Evolutionary conservation across 495 filamentous ascomycete genomes (phyloP), one percentile per base, ranked within the genome.

Genomic region (Jackrogersella minutella): DNA sequence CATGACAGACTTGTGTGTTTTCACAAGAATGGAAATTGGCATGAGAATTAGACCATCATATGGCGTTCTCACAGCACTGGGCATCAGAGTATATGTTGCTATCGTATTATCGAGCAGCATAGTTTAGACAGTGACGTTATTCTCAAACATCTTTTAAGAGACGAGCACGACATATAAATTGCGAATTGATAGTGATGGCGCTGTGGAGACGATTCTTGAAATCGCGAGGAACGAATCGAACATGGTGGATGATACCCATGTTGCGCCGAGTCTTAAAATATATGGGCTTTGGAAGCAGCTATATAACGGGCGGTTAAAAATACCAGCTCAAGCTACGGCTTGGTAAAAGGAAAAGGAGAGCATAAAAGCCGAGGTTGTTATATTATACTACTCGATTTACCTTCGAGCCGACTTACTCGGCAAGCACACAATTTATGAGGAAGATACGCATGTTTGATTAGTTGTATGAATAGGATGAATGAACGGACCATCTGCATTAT

Each of bases 381-480:
- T 8, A 40, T 8, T 40, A 17, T 16, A 40, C 13, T 24, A 49
- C 26, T 31, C 31, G 24, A 17, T 49, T 49, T 16, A 26, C 21
- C 5, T 31, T 31, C 44, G 30, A 17, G 26, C 44, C 4, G 44
- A 17, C 13, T 17, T 9, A 7, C 9, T 49, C 5, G 44, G 44
- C 44, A 17, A 28, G 41, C 26, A 46, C 5, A 31, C 5, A 9
- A 9, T 44, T 44, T 13, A 31, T 17, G 26, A 30, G 7, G 26
- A 16, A 31, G 13, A 49, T 49, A 49, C 5, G 7, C 44, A 30
- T 49, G 24, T 49, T 31, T 6, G 26, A 49, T 28, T 33, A 49
- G n/a, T 6, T 49, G 44, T 49, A 49, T 10, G 44, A 49, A 26
- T 31, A 33, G 26, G 17, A 47, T 28, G 43, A 49, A 31, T 49